A percentile compares a stretch with the other conserved stretches of the same genome.
Conservation (phyloP, 495 filamentous ascomycete genomes). For the Rhypophila decipiens region DNA sequence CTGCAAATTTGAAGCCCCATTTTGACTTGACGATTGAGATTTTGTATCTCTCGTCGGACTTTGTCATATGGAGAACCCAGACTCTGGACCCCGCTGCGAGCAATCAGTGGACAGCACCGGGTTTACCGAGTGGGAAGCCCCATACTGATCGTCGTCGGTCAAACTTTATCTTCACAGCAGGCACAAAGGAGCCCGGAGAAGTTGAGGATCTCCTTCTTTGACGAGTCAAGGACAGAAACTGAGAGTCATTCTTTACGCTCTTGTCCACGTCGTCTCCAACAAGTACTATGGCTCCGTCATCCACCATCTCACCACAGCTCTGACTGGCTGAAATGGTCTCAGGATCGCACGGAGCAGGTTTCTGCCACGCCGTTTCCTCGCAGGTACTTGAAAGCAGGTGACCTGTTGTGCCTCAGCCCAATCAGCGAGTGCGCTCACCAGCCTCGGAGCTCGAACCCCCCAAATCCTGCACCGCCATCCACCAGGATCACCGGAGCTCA, state of each 20-base stretch:
- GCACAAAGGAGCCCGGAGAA: no score
- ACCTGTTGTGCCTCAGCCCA: not conserved
- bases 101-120: no score
- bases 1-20: no score
- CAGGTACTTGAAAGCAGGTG: not conserved
- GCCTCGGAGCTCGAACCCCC: not conserved
- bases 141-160: not conserved
- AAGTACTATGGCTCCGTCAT: no score
- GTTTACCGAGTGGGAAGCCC: not conserved
- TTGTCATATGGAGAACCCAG: no score
- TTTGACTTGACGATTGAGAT: no score
- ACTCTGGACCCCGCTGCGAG: no score
- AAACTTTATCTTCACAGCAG: not conserved
- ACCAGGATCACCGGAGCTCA: no score
- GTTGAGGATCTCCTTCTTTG: not conserved
- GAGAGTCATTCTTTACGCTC: no score
- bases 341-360: not conserved
- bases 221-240: no score
- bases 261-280: no score
- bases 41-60: no score
- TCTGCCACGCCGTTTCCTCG: not conserved
- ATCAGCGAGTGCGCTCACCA: not conserved
- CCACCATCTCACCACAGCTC: not conserved
- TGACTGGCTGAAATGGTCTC: not conserved
- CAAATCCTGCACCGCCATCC: not conserved